These are phyloP conservation scores for Apiotrichum akiyoshidainum DNA, from an alignment of 1,284 basidiomycete genomes.

Conservation along the genomic window DNA sequence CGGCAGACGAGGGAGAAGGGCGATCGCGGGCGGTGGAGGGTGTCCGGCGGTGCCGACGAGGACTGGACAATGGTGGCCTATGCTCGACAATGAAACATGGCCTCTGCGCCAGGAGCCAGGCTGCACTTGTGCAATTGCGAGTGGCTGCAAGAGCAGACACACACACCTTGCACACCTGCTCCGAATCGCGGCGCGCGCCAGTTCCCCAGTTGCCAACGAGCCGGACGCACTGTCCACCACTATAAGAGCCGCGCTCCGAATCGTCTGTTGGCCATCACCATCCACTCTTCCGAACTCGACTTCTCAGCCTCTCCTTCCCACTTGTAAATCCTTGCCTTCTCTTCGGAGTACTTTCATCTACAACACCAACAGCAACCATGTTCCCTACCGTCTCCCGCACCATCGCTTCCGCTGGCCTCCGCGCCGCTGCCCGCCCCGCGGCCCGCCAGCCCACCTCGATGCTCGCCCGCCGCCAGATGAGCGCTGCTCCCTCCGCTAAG, in stretches of 20 bases:
- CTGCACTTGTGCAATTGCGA: too few relatives aligned
- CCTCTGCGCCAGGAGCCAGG: too few relatives aligned
- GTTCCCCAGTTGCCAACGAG: too few relatives aligned
- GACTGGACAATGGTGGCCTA: background rate
- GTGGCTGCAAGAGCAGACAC: too few relatives aligned
- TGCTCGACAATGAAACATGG: background rate
- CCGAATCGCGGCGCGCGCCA: too few relatives aligned
- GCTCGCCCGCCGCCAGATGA: conserved; percentile 3
- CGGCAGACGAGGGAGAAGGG: too few relatives aligned
- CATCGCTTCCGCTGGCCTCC: background rate
- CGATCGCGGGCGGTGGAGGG: too few relatives aligned
- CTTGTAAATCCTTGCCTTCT: background rate
- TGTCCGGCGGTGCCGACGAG: too few relatives aligned
- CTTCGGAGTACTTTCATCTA: background rate
- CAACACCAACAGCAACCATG: background rate
- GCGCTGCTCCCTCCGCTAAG: background rate
- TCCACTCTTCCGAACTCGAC: background rate
- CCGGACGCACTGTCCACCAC: too few relatives aligned
- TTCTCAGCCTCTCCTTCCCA: background rate
- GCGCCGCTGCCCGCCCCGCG: background rate
- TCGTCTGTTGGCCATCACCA: background rate
- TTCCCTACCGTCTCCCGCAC: background rate
- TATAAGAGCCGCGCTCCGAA: background rate
- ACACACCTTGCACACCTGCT: too few relatives aligned
- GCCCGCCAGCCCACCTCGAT: background rate